Conservation (phyloP, 2,329 filamentous ascomycete genomes). For the Fusarium sp. region DNA sequence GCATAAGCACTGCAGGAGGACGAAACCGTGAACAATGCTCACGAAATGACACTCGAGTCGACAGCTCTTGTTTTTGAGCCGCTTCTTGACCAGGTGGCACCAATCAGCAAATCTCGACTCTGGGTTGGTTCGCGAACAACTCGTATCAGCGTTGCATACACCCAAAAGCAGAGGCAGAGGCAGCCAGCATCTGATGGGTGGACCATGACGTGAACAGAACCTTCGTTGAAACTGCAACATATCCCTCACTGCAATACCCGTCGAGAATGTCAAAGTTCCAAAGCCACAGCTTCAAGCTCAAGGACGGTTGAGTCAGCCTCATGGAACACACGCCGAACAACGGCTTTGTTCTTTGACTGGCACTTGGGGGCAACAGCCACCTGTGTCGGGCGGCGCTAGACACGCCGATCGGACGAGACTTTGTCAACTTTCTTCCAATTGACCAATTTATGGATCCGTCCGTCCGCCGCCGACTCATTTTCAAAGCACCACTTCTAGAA, state of each 20-base stretch:
- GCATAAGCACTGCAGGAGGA: background rate
- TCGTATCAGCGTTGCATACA: conserved; percentile 23
- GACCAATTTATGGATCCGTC: background rate
- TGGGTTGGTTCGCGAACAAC: background rate
- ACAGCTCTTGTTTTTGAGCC: background rate
- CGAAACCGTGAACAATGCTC: conserved; percentile 6
- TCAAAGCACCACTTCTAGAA: background rate
- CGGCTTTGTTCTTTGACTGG: background rate
- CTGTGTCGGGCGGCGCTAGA: conserved; percentile 13
- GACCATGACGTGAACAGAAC: background rate
- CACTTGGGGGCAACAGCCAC: conserved; percentile 2
- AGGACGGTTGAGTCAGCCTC: conserved; percentile 23
- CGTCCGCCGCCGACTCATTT: conserved; percentile 9
- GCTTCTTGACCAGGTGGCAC: conserved; percentile 1
- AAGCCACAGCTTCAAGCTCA: conserved; percentile 19
- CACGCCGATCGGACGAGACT: conserved; percentile 25
- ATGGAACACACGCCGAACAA: background rate
- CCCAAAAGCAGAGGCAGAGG: background rate
- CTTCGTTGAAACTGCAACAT: background rate
- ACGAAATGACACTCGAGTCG: background rate
- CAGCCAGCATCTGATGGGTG: background rate
- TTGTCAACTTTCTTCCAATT: conserved; percentile 4
- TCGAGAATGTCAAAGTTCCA: conserved; percentile 7
- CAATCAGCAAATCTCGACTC: background rate
- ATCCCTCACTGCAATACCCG: background rate